Base-by-base conservation (phyloP, 176 grass and related monocot species). In the Pharus latifolius region DNA sequence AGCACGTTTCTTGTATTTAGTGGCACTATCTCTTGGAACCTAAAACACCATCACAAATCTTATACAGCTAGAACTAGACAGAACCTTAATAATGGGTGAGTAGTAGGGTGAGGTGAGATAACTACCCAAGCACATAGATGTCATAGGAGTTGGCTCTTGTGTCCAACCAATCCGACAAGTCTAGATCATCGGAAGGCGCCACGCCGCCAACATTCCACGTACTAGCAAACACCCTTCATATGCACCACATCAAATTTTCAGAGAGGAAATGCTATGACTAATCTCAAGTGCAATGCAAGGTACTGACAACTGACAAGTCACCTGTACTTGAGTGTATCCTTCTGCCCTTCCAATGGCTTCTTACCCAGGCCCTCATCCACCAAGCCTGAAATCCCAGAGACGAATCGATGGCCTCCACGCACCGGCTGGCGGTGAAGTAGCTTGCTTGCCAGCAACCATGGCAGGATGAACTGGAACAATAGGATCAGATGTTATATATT, bases 1-100 rank as follows among this genome's bases (percentile, higher is more conserved):
- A 99, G 78, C 18, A 99, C 90, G 73, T 99, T 99, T 72, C 78
- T 91, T 56, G 81, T 68, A 70, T 67, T 94, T 6, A 99, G 87
- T 16, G 90, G 90, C 34, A 94, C 95, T 78, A 94, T 86, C 76
- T 99, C 95, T 75, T 99, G 95, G 61, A 98, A 99, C 87, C 90
- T 98, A 40, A 47, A 90, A 18, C 51, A 65, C 15, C 13, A 41
- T 40, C n/a, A 80, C 44, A 65, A 75, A 56, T 69, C 37, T 69
- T 56, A 50, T 73, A 22, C 25, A 64, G 40, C 6, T 58, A 45
- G 45, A 61, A 46, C 11, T 35, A 67, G 49, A 65, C 23, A 40
- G 40, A 40, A 66, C 42, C 17, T 72, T 19, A 57, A 60, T 6
- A 57, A 29, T 3, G 18, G 1, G 62, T 23, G 51, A 60, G 16